Conservation (phyloP, 2,329 filamentous ascomycete species). For the Cladosporium halotolerans region DNA sequence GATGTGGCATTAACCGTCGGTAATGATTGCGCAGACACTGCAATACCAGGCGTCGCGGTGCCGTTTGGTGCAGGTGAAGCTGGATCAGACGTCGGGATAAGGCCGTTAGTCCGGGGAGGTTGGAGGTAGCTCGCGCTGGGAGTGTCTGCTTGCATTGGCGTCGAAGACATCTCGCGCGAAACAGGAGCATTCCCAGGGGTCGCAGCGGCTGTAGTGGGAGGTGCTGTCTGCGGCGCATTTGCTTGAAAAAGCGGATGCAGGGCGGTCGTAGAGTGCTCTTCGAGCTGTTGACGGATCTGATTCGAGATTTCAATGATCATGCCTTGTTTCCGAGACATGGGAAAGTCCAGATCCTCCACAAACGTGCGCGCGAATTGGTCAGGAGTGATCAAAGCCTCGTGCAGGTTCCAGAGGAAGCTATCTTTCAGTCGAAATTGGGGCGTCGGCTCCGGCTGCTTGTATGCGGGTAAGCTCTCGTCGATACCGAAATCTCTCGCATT, state of each 20-base stretch:
- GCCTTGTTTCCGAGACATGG: slow-evolving; percentile 56
- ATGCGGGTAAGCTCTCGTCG: slow-evolving; percentile 70
- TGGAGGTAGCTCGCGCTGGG: slow-evolving; percentile 24
- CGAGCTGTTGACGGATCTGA: slow-evolving; percentile 89
- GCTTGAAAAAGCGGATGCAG: slow-evolving; percentile 85
- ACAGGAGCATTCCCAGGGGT: slow-evolving; percentile 33
- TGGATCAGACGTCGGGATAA: slow-evolving; percentile 35
- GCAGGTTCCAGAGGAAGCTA: slow-evolving; percentile 95
- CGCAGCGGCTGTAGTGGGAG: slow-evolving; percentile 22
- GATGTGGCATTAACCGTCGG: slow-evolving; percentile 23
- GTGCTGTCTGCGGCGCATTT: slow-evolving; percentile 23
- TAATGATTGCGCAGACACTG: slow-evolving; percentile 62
- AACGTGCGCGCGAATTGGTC: slow-evolving; percentile 90
- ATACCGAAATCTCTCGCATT: slow-evolving; percentile 52
- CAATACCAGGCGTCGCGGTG: slow-evolving; percentile 48
- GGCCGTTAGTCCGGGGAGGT: slow-evolving; percentile 47
- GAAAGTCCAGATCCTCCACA: slow-evolving; percentile 88
- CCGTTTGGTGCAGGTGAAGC: slow-evolving; percentile 42
- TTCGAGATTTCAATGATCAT: slow-evolving; percentile 78
- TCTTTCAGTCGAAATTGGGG: slow-evolving; percentile 86
- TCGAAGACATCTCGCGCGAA: slow-evolving; percentile 48
- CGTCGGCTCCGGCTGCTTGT: slow-evolving; percentile 70
- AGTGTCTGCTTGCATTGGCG: slow-evolving; percentile 29
- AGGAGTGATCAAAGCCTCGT: slow-evolving; percentile 88
- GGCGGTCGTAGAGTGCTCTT: slow-evolving; percentile 92